phyloP scores from a whole-genome alignment of 768 basidiomycete genomes.

The Leccinum variicolor region DNA sequence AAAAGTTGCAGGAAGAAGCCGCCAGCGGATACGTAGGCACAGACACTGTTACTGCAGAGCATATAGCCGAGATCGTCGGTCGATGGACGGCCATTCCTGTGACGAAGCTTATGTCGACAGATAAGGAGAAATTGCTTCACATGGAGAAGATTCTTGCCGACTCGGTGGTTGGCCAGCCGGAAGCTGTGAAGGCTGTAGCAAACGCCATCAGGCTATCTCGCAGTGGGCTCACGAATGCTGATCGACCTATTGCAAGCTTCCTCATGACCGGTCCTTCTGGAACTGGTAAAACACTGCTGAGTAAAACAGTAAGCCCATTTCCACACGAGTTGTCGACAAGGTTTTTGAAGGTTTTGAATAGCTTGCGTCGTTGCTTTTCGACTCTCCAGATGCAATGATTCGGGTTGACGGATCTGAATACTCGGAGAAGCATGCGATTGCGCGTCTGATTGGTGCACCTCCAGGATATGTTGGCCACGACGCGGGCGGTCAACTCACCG shows the following conservation, averaged over 20 bases:
- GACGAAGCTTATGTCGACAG: constrained; percentile 78
- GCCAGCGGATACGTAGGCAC: constrained; percentile 46
- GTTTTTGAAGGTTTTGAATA: constrained; percentile 27
- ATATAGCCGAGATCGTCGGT: constrained; percentile 92
- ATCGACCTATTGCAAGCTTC: constrained; percentile 89
- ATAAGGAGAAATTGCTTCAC: constrained; percentile 82
- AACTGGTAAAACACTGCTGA: constrained; percentile 86
- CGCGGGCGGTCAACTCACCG: constrained; percentile 85
- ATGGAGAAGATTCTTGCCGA: constrained; percentile 82
- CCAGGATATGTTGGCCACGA: constrained; percentile 94
- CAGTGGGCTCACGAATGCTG: constrained; percentile 87
- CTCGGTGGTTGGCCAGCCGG: constrained; percentile 85
- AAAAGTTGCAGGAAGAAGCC: constrained; percentile 74
- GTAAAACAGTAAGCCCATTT: constrained; percentile 68
- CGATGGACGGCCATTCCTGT: constrained; percentile 94
- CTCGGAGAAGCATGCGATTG: constrained; percentile 76
- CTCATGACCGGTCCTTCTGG: constrained; percentile 91
- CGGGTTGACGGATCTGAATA: constrained; percentile 93
- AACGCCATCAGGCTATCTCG: constrained; percentile 92
- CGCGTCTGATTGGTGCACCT: constrained; percentile 67
- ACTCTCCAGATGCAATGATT: constrained; percentile 89
- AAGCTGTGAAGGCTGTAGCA: constrained; percentile 89
- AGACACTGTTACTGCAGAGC: constrained; percentile 79
- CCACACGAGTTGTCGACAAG: neutral
- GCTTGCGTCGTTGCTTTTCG: constrained; percentile 88